phyloP scores from a whole-genome alignment of 2,329 filamentous ascomycete species.

The Aspergillus thermomutatus region DNA sequence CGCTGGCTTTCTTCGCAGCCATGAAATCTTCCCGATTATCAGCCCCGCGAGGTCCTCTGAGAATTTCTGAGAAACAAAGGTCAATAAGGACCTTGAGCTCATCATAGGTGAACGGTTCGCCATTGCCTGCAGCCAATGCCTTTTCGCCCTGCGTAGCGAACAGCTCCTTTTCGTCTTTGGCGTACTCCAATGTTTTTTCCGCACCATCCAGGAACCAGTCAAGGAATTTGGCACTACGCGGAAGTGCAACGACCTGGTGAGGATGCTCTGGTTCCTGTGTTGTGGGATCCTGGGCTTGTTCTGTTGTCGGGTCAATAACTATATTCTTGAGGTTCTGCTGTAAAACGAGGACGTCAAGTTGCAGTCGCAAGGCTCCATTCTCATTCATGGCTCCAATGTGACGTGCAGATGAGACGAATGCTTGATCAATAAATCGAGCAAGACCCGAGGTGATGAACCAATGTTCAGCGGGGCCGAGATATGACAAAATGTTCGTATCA shows the following conservation, averaged over 20 bases:
- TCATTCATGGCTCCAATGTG: conserved; percentile 79
- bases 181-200: conserved; percentile 43
- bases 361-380: conserved; percentile 80
- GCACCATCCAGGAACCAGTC: conserved; percentile 48
- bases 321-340: conserved; percentile 97
- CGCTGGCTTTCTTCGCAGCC: conserved; percentile 44
- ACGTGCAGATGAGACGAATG: conserved; percentile 69
- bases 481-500: conserved; percentile 74
- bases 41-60: conserved; percentile 38
- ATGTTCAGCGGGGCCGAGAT: conserved; percentile 68
- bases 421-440: conserved; percentile 71
- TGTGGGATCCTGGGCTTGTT: conserved; percentile 7
- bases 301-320: conserved; percentile 41
- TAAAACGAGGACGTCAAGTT: conserved; percentile 88
- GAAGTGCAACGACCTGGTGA: conserved; percentile 40
- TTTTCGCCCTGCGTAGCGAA: conserved; percentile 34
- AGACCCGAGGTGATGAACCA: conserved; percentile 75
- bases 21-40: conserved; percentile 46
- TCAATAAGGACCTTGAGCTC: conserved; percentile 45
- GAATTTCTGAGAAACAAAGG: conserved; percentile 44
- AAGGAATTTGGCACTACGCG: conserved; percentile 44
- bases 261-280: conserved; percentile 9
- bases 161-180: conserved; percentile 43
- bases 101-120: conserved; percentile 45
- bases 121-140: conserved; percentile 35